Percentiles rank a stretch among this genome's conserved stretches.
phyloP scores from a whole-genome alignment of 1,139 yeast species.

The Yamadazyma oceani region DNA sequence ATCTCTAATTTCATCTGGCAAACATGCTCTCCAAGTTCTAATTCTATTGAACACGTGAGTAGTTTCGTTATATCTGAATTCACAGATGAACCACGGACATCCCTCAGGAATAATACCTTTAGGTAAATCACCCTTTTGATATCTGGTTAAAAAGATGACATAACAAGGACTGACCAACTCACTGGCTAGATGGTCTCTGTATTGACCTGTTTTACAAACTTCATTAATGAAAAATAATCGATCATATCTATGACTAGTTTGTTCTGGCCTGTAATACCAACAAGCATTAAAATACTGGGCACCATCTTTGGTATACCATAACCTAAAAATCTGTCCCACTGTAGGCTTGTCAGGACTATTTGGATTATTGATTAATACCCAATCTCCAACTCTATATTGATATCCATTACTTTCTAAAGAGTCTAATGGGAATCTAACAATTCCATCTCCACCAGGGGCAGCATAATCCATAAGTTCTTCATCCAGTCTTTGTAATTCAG shows the following conservation, averaged over 20 bases:
- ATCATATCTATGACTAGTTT: slow-evolving; percentile 91
- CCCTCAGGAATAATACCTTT: slow-evolving; percentile 57
- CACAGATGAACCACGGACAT: slow-evolving; percentile 91
- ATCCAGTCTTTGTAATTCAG: slow-evolving; percentile 80
- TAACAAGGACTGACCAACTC: slow-evolving; percentile 93
- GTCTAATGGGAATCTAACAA: slow-evolving; percentile 75
- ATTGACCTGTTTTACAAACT: slow-evolving; percentile 95
- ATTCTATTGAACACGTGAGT: slow-evolving; percentile 91
- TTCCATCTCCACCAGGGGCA: slow-evolving; percentile 53
- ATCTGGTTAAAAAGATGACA: slow-evolving; percentile 91
- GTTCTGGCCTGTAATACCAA: slow-evolving; percentile 98
- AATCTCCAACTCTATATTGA: slow-evolving; percentile 84
- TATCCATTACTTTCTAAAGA: slow-evolving; percentile 70
- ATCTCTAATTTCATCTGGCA: slow-evolving; percentile 94
- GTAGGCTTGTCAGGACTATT: slow-evolving; percentile 89
- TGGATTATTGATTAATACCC: slow-evolving; percentile 86
- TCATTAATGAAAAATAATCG: slow-evolving; percentile 88
- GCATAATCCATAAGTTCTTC: slow-evolving; percentile 71
- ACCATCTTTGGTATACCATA: slow-evolving; percentile 87
- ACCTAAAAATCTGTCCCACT: slow-evolving; percentile 87
- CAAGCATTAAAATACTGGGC: slow-evolving; percentile 89
- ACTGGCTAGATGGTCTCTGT: slow-evolving; percentile 86
- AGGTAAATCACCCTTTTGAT: slow-evolving; percentile 94
- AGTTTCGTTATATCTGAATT: slow-evolving; percentile 87
- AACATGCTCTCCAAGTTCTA: slow-evolving; percentile 97